Conservation (phyloP, 1,139 yeast genomes). For the Eremothecium gossypii region DNA sequence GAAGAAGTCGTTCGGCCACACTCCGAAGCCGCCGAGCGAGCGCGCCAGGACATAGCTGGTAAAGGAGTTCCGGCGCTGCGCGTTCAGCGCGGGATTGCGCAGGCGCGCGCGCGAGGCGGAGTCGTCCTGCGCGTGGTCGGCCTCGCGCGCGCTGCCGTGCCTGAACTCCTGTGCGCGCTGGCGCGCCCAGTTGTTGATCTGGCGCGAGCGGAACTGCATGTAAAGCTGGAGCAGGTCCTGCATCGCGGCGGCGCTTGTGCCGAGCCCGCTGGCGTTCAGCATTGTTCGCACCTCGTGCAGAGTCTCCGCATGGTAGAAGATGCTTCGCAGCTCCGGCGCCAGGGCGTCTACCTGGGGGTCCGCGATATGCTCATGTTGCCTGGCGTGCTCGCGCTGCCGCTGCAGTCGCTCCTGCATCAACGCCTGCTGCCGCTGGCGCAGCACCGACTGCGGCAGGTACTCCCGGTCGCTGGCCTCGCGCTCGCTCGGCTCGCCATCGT, state of each 20-base stretch:
- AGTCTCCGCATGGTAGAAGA: slow-evolving; percentile 21
- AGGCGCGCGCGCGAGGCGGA: not conserved
- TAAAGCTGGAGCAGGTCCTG: slow-evolving; percentile 16
- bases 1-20: slow-evolving; percentile 5
- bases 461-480: slow-evolving; percentile 9
- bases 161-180: slow-evolving; percentile 6
- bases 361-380: slow-evolving; percentile 4
- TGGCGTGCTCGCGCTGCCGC: slow-evolving; percentile 6
- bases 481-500: slow-evolving; percentile 7
- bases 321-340: slow-evolving; percentile 13
- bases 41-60: slow-evolving; percentile 2
- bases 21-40: slow-evolving; percentile 4
- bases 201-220: slow-evolving; percentile 17
- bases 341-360: slow-evolving; percentile 5
- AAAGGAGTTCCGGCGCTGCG: not conserved
- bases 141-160: slow-evolving; percentile 2
- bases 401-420: slow-evolving; percentile 9
- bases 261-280: slow-evolving; percentile 7
- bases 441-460: slow-evolving; percentile 12
- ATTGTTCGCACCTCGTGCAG: slow-evolving; percentile 19
- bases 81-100: not conserved
- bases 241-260: slow-evolving; percentile 4
- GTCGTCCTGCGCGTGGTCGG: slow-evolving; percentile 3
- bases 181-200: slow-evolving; percentile 17
- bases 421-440: slow-evolving; percentile 10